Base-by-base conservation (phyloP, 148 eudicot species). In the Amaranthus cruentus region DNA sequence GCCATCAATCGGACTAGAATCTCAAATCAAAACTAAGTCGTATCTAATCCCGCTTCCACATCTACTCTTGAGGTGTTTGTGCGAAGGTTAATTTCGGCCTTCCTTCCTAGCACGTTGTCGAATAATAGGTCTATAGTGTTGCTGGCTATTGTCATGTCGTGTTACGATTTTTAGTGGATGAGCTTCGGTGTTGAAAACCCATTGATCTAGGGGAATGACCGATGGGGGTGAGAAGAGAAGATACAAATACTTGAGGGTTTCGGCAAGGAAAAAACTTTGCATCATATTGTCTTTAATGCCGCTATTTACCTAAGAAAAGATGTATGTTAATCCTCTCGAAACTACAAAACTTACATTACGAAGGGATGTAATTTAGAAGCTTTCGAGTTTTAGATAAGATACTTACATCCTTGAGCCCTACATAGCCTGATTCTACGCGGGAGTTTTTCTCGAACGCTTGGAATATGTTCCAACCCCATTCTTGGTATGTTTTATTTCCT, bases 391-490 rank as follows among this genome's bases (percentile, higher is more conserved):
- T 8, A 18, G 18, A 28, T 28, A 28, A 51, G 48, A 47, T 81
- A 73, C 96, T 96, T 86, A 96, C 99, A 88, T 96, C 99, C 81
- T 92, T 92, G 51, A 96, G 86, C 73, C 99, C 99, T 60, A 96
- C 99, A 75, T 96, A 96, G 84, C 99, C 99, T 4, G 92, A 83
- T 75, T 96, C 99, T 54, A 82, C 48, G 15, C 91, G 96, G 7
- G 96, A 96, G 78, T 96, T 92, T 80, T 96, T 96, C 81, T 96
- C 99, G 47, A 96, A 96, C 61, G 99, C 99, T 88, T 96, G 86
- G 81, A 96, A 96, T 75, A 96, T 96, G 82, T 96, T 85, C 99
- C 99, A 96, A 67, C 96, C 99, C 99, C 99, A 96, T 75, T 96
- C 99, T 81, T 92, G 89, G 66, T 96, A 96, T 9, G 99, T 96